A percentile compares a stretch with the other conserved stretches of the same genome.
phyloP scores from a whole-genome alignment of 805 yeast genomes.

The Zygoascus biomembranicola region DNA sequence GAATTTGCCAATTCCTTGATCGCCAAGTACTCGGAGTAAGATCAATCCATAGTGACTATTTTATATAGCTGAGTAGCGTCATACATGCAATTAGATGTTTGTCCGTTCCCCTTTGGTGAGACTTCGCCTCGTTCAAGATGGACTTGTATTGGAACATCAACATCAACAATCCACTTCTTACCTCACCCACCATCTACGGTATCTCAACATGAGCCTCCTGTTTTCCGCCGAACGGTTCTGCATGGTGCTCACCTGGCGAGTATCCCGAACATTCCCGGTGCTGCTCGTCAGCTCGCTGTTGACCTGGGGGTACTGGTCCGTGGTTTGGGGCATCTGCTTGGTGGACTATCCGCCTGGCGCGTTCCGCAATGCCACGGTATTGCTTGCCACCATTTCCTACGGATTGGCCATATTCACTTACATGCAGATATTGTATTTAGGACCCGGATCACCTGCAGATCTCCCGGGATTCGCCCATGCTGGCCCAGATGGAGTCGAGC shows the following conservation, averaged over 20 bases:
- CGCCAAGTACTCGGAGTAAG: conserved; percentile 16
- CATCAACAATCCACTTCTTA: neutral
- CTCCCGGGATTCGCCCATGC: conserved; percentile 7
- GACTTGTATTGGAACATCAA: neutral
- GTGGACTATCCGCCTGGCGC: conserved; percentile 9
- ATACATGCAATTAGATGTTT: neutral
- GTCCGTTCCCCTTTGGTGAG: neutral
- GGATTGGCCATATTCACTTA: conserved; percentile 21
- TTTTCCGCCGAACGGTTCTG: conserved; percentile 10
- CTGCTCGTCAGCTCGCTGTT: conserved; percentile 22
- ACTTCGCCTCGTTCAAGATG: neutral
- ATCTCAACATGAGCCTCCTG: neutral
- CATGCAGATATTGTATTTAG: conserved; percentile 19
- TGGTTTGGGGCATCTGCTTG: conserved; percentile 17
- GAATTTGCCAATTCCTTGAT: conserved; percentile 27
- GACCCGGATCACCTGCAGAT: conserved; percentile 30
- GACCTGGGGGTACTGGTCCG: conserved; percentile 26
- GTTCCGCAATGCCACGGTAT: conserved; percentile 1
- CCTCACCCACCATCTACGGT: neutral
- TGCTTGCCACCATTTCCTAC: conserved; percentile 18
- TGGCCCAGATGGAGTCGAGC: neutral
- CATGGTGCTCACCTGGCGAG: conserved; percentile 16
- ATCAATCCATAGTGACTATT: neutral
- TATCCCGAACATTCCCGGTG: conserved; percentile 26
- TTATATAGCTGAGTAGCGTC: neutral